Evolutionary conservation across 2,329 filamentous ascomycete genomes (phyloP).

Genomic region (Trichoderma semiorbis): DNA sequence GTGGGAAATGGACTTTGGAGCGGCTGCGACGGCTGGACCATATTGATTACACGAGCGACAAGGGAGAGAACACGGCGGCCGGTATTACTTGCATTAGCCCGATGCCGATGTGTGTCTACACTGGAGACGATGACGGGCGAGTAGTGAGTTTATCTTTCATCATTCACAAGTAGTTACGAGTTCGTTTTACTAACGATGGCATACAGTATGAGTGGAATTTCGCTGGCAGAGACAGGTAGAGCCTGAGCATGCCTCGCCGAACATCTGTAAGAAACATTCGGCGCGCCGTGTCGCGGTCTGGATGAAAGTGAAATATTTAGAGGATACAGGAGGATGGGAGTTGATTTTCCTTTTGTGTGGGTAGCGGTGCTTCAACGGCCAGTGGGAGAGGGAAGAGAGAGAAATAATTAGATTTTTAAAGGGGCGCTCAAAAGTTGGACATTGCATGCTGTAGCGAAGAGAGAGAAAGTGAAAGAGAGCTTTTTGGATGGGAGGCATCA

Average conservation of each 20-base stretch:
- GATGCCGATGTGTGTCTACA: constrained; percentile 81
- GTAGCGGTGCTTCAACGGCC: background rate
- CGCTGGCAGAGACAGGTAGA: constrained; percentile 55
- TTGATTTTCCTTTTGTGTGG: background rate
- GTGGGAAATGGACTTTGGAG: constrained; percentile 69
- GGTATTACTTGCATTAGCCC: constrained; percentile 84
- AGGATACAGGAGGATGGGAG: background rate
- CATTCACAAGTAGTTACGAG: background rate
- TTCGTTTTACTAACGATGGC: constrained; percentile 11
- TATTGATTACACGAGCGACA: constrained; percentile 62
- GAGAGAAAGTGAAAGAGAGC: background rate
- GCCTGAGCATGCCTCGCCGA: constrained; percentile 27
- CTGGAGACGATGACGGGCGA: constrained; percentile 87
- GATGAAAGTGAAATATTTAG: background rate
- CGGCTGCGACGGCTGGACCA: constrained; percentile 81
- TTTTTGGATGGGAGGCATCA: background rate
- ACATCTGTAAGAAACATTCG: constrained; percentile 11
- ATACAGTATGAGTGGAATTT: constrained; percentile 62
- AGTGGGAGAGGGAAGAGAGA: background rate
- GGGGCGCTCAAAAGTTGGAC: constrained; percentile 16
- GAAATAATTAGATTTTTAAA: background rate
- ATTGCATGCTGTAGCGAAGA: background rate
- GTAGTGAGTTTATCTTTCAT: constrained; percentile 55
- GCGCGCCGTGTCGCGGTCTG: constrained; percentile 1
- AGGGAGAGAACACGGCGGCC: constrained; percentile 55